A percentile compares a stretch with the other conserved stretches of the same genome.
These are phyloP conservation scores for Cercospora berteroae DNA, from an alignment of 2,329 filamentous ascomycete species.

Conservation along the genomic window DNA sequence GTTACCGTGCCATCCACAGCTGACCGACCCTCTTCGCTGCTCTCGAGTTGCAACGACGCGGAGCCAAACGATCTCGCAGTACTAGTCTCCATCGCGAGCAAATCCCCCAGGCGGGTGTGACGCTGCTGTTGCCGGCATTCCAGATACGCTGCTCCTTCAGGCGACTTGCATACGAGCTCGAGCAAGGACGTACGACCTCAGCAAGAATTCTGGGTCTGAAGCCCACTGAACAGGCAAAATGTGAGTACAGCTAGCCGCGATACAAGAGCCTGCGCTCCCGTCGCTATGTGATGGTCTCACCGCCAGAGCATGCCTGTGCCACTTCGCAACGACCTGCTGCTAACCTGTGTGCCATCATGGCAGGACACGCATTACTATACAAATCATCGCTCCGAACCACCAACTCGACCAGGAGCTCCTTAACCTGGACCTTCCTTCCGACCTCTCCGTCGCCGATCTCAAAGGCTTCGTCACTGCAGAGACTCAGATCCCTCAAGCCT, in stretches of 20 bases:
- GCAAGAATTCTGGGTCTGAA: constrained; percentile 6
- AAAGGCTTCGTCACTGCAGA: constrained; percentile 88
- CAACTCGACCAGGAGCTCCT: constrained; percentile 69
- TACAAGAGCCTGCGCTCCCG: constrained; percentile 11
- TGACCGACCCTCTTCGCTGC: not conserved
- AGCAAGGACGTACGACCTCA: constrained; percentile 22
- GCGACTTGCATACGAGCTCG: constrained; percentile 22
- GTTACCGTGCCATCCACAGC: not conserved
- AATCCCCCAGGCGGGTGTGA: constrained; percentile 22
- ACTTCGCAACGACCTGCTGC: constrained; percentile 20
- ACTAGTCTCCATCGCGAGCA: not conserved
- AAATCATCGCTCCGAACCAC: constrained; percentile 72
- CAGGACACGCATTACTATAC: constrained; percentile 82
- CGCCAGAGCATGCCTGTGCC: constrained; percentile 31
- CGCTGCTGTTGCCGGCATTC: constrained; percentile 21
- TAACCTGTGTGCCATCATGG: constrained; percentile 26
- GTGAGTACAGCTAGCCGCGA: constrained; percentile 28
- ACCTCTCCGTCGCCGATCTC: constrained; percentile 79
- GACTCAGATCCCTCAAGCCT: constrained; percentile 65
- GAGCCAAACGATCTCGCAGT: constrained; percentile 9
- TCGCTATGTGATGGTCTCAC: constrained; percentile 29
- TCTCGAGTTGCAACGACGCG: not conserved
- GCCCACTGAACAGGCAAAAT: constrained; percentile 27
- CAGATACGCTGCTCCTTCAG: constrained; percentile 17
- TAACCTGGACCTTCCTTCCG: constrained; percentile 75